Evolutionary conservation across 2,329 filamentous ascomycete species (phyloP), one percentile per base, ranked within the genome.

Genomic region (Diaporthe sp.): DNA sequence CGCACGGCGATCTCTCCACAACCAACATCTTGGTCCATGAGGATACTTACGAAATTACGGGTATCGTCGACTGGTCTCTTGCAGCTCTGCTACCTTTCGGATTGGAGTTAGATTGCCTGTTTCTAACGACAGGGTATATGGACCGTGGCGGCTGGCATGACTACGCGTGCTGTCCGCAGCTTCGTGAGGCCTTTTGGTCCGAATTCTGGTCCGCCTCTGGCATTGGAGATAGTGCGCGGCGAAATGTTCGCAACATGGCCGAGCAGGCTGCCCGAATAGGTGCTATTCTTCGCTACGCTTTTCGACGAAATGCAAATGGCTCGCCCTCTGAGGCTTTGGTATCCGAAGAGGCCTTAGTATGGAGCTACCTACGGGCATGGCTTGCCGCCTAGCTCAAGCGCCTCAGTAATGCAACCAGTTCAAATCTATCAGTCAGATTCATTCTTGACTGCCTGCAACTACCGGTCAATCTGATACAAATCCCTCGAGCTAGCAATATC

Each of bases 31-130:
- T 81, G 37, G 72, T 81, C 35, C 77, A 81, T 19, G 73, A 79
- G 63, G 70, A 76, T 44, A 77, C 47, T 0, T 77, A 76, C 44
- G 73, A 75, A 59, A 79, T 82, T 70, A 80, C 76, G 35, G 79
- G 79, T 12, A 77, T 81, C 56, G 76, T 81, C 55, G 79, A 81
- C 75, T 81, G 78, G 80, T 81, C 81, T 76, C 75, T 80, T 3
- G 78, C 78, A 25, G 72, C 71, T 35, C 37, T 79, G 37, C 75
- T 78, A 72, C 79, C 80, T 27, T 58, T 58, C 32, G 53, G 53
- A 8, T 30, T 30, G 53, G 53, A 58, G 32, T 58, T 58, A 22
- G 53, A 58, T 35, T 58, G 53, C 42, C 77, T 81, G 37, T 78
- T 76, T 71, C 72, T 80, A 39, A 75, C 77, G 25, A 79, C 76